A percentile compares a stretch with the other conserved stretches of the same genome.
These are phyloP conservation scores for Hypomontagnella monticulosa DNA, from an alignment of 495 filamentous ascomycete genomes.

Conservation along the genomic window DNA sequence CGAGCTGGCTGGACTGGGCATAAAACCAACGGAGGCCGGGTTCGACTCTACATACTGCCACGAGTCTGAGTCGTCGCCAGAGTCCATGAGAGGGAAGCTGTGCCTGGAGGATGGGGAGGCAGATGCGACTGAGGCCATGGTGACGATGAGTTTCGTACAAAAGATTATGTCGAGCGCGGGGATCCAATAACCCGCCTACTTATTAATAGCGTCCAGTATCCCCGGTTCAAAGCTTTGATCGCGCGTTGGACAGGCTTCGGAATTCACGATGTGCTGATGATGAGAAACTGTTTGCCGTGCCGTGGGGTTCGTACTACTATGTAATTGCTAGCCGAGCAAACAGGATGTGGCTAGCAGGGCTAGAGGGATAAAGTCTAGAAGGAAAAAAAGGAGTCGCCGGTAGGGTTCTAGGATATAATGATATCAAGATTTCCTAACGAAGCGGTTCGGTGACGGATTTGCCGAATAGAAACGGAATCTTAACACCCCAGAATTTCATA, in stretches of 20 bases:
- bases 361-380: neutral
- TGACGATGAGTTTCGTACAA: slow-evolving; percentile 13
- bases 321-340: slow-evolving; percentile 36
- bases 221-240: neutral
- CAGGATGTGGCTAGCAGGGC: neutral
- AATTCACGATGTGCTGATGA: slow-evolving; percentile 11
- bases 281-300: slow-evolving; percentile 30
- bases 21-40: slow-evolving; percentile 47
- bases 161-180: slow-evolving; percentile 14
- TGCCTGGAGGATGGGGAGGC: slow-evolving; percentile 39
- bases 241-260: neutral
- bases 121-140: slow-evolving; percentile 42
- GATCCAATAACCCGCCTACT: slow-evolving; percentile 19
- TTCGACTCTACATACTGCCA: slow-evolving; percentile 45
- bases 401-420: slow-evolving; percentile 16
- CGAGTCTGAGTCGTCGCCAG: slow-evolving; percentile 44
- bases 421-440: slow-evolving; percentile 17
- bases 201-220: slow-evolving; percentile 27
- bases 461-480: slow-evolving; percentile 3
- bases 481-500: slow-evolving; percentile 23
- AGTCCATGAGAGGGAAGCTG: slow-evolving; percentile 41
- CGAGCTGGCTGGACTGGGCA: slow-evolving; percentile 54
- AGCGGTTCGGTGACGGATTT: slow-evolving; percentile 35
- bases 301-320: slow-evolving; percentile 31
- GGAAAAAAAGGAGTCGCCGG: slow-evolving; percentile 20